Evolutionary conservation across 495 filamentous ascomycete species (phyloP).

Genomic region (Penicillium silybi): DNA sequence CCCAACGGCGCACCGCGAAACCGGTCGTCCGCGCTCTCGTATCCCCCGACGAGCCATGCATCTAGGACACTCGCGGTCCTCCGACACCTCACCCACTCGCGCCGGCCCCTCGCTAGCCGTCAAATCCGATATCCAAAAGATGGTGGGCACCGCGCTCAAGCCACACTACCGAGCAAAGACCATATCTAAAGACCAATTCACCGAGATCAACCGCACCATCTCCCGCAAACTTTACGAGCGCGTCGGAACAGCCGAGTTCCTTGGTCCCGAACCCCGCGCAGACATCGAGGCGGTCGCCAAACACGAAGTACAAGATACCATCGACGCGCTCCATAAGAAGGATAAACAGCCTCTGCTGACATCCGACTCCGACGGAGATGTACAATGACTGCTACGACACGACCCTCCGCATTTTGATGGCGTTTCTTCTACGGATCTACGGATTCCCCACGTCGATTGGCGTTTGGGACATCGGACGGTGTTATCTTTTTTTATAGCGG

Average conservation of each 20-base stretch:
- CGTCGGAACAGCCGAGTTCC: constrained; percentile 56
- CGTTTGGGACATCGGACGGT: constrained; percentile 7
- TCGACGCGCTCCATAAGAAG: constrained; percentile 33
- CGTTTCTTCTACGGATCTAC: constrained; percentile 11
- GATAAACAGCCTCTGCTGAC: constrained; percentile 23
- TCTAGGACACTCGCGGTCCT: constrained; percentile 36
- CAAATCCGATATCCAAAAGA: constrained; percentile 76
- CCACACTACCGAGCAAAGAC: constrained; percentile 67
- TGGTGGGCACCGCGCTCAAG: constrained; percentile 72
- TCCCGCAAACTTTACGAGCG: constrained; percentile 83
- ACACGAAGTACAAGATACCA: constrained; percentile 68
- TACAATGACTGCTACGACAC: constrained; percentile 20
- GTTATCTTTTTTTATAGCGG: background rate
- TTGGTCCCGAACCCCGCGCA: constrained; percentile 54
- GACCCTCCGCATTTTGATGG: constrained; percentile 19
- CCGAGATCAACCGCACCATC: constrained; percentile 77
- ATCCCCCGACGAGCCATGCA: constrained; percentile 33
- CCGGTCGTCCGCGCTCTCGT: constrained; percentile 21
- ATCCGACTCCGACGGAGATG: constrained; percentile 21
- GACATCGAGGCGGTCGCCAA: constrained; percentile 66
- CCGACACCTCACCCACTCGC: constrained; percentile 54
- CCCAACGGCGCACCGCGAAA: constrained; percentile 7
- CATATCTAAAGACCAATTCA: constrained; percentile 79
- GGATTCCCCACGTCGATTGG: constrained; percentile 6
- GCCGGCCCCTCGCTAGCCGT: constrained; percentile 59